These are phyloP conservation scores for Aphanoascus verrucosus DNA, from an alignment of 2,329 filamentous ascomycete species.

Conservation along the genomic window DNA sequence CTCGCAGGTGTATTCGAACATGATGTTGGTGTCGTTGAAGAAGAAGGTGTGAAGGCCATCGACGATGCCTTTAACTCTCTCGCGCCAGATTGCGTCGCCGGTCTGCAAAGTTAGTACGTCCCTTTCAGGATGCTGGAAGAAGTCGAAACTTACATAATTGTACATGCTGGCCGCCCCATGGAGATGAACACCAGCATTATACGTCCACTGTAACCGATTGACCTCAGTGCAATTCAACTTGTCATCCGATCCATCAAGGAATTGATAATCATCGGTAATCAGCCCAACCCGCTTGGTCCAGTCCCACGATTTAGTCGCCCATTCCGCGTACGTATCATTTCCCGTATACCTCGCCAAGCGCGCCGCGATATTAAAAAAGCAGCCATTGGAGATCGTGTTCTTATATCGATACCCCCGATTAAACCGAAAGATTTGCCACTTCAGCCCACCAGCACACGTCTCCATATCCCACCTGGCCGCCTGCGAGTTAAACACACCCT, in stretches of 20 bases:
- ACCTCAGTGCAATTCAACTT: constrained; percentile 50
- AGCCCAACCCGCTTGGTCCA: constrained; percentile 35
- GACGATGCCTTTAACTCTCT: constrained; percentile 46
- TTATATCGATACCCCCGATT: constrained; percentile 43
- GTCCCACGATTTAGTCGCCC: constrained; percentile 28
- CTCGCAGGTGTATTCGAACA: constrained; percentile 60
- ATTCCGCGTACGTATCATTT: constrained; percentile 31
- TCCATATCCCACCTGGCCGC: constrained; percentile 55
- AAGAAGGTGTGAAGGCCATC: constrained; percentile 44
- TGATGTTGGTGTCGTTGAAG: constrained; percentile 39
- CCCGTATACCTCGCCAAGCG: constrained; percentile 31
- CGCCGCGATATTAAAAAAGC: constrained; percentile 42
- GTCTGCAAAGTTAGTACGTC: constrained; percentile 27
- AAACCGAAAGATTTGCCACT: constrained; percentile 64
- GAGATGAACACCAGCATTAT: constrained; percentile 52
- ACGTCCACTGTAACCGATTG: constrained; percentile 54
- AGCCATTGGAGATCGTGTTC: constrained; percentile 44
- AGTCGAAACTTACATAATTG: constrained; percentile 42
- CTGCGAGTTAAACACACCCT: constrained; percentile 69
- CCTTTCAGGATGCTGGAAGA: neutral
- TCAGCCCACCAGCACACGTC: constrained; percentile 59
- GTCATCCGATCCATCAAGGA: constrained; percentile 44
- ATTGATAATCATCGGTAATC: constrained; percentile 35
- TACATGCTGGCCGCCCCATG: constrained; percentile 57
- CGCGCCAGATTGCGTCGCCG: constrained; percentile 43